A percentile compares a stretch with the other conserved stretches of the same genome.
Evolutionary conservation across 441 rosid genomes (phyloP).

Genomic region (Populus hybrid): DNA sequence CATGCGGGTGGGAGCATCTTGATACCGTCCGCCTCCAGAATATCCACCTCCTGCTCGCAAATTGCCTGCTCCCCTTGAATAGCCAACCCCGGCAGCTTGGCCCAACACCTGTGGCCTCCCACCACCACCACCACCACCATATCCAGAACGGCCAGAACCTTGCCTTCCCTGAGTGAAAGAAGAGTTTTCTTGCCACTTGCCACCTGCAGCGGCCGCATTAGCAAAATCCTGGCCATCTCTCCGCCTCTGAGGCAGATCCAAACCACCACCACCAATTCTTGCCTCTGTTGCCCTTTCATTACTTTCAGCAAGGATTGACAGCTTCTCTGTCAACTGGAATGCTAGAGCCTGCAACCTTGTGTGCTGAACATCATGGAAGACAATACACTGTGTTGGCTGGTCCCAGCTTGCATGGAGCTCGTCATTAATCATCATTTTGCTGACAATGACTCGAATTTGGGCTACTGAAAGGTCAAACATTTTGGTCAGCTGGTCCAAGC

Average conservation of each 20-base stretch:
- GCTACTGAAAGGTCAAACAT: slow-evolving; percentile 60
- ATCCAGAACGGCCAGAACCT: slow-evolving; percentile 46
- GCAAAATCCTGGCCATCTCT: slow-evolving; percentile 67
- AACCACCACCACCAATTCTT: slow-evolving; percentile 55
- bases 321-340: slow-evolving; percentile 69
- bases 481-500: slow-evolving; percentile 57
- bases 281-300: slow-evolving; percentile 73
- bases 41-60: slow-evolving; percentile 49
- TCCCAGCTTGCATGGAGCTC: slow-evolving; percentile 85
- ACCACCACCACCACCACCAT: slow-evolving; percentile 30
- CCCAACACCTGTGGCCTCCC: slow-evolving; percentile 38
- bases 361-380: slow-evolving; percentile 68
- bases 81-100: slow-evolving; percentile 38
- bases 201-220: slow-evolving; percentile 41
- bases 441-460: slow-evolving; percentile 50
- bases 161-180: slow-evolving; percentile 55
- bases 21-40: slow-evolving; percentile 35
- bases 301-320: slow-evolving; percentile 54
- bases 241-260: slow-evolving; percentile 60
- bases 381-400: slow-evolving; percentile 66
- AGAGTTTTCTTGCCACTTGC: slow-evolving; percentile 69
- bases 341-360: slow-evolving; percentile 71
- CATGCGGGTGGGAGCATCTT: slow-evolving; percentile 49
- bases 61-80: slow-evolving; percentile 50
- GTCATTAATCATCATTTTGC: slow-evolving; percentile 76